Evolutionary conservation across 148 eudicot species (phyloP).

Genomic region (Bassia scoparia): DNA sequence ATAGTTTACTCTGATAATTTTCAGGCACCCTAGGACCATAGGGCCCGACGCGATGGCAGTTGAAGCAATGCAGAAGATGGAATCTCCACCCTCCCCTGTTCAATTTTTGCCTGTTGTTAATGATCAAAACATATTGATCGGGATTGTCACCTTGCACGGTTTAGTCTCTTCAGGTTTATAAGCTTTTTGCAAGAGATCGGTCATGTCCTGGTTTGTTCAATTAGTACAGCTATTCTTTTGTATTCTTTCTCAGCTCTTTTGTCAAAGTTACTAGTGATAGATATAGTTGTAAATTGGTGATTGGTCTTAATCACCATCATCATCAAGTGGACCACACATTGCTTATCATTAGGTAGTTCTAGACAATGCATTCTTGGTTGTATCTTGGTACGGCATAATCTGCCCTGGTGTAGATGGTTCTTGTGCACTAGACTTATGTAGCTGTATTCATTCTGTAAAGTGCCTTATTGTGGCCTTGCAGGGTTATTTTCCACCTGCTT

Average conservation of each 20-base stretch:
- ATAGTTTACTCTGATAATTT: neutral
- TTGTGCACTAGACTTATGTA: neutral
- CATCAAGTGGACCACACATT: neutral
- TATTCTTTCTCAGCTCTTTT: slow-evolving; percentile 16
- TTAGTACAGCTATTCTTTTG: slow-evolving; percentile 8
- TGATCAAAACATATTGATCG: slow-evolving; percentile 52
- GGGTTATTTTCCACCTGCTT: neutral
- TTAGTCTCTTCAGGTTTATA: slow-evolving; percentile 77
- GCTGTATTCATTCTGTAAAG: too few relatives aligned
- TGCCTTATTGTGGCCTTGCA: neutral
- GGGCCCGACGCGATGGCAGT: slow-evolving; percentile 89
- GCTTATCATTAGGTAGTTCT: neutral
- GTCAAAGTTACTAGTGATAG: slow-evolving; percentile 8
- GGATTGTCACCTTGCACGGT: slow-evolving; percentile 85
- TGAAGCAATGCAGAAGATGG: slow-evolving; percentile 95
- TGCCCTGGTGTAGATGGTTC: neutral
- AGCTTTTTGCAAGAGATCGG: neutral
- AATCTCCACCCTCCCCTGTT: slow-evolving; percentile 91
- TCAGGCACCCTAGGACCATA: slow-evolving; percentile 81
- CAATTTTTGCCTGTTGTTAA: slow-evolving; percentile 84
- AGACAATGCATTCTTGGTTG: slow-evolving; percentile 1
- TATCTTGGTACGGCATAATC: neutral
- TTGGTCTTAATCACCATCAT: neutral
- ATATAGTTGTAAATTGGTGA: slow-evolving; percentile 8
- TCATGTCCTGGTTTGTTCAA: neutral